phyloP scores from a whole-genome alignment of 140 eudicot species.

The Oenanthe javanica region DNA sequence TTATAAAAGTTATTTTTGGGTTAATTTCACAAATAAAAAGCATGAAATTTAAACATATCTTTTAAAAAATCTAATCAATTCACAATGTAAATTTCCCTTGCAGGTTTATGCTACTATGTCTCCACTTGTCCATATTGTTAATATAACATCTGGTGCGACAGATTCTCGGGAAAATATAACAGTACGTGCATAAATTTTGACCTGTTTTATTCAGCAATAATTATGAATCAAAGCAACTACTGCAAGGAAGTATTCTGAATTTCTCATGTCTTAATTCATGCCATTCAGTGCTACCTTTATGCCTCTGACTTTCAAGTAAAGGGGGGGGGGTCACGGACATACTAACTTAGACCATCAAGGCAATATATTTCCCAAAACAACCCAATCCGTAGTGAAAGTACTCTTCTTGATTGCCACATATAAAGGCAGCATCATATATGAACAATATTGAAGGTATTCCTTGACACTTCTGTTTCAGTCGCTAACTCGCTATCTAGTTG shows the following conservation, averaged over 20 bases:
- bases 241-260: background rate
- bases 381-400: background rate
- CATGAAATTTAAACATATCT: background rate
- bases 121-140: conserved; percentile 71
- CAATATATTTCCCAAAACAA: no score
- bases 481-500: background rate
- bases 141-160: conserved; percentile 62
- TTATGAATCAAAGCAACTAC: background rate
- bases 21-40: no score
- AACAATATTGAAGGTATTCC: background rate
- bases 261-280: background rate
- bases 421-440: background rate
- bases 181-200: conserved; percentile 26
- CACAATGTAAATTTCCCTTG: conserved; percentile 19
- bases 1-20: background rate
- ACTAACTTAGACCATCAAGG: background rate
- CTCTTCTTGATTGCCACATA: background rate
- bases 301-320: background rate
- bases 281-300: background rate
- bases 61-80: background rate
- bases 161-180: conserved; percentile 78
- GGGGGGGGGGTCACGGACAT: no score
- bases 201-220: background rate
- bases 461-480: background rate
- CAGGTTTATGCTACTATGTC: conserved; percentile 95